Evolutionary conservation across 177 flowering plant species (phyloP).

Genomic region (Telopea speciosissima): DNA sequence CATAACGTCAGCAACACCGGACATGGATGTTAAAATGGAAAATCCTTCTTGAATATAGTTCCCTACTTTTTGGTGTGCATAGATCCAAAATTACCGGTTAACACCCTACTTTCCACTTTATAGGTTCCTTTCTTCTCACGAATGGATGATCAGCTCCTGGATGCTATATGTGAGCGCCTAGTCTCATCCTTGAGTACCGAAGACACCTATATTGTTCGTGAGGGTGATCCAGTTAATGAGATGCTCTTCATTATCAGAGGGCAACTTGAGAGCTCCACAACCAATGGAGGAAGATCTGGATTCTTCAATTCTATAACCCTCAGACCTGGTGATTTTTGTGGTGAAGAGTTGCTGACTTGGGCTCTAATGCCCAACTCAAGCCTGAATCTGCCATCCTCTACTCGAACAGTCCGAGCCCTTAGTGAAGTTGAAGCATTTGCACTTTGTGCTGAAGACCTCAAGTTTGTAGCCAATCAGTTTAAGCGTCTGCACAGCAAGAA

Average conservation of each 20-base stretch:
- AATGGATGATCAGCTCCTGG: constrained; percentile 28
- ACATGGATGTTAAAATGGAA: background rate
- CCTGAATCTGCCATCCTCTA: constrained; percentile 43
- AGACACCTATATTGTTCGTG: constrained; percentile 45
- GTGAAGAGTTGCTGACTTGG: constrained; percentile 59
- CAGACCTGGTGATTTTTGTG: constrained; percentile 53
- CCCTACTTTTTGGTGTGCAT: too few relatives aligned
- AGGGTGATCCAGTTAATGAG: constrained; percentile 53
- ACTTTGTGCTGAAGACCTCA: constrained; percentile 45
- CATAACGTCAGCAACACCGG: background rate
- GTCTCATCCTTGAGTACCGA: constrained; percentile 41
- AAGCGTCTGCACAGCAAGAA: constrained; percentile 51
- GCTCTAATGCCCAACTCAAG: constrained; percentile 40
- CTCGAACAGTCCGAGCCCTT: constrained; percentile 43
- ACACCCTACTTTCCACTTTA: background rate
- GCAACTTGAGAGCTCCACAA: constrained; percentile 44
- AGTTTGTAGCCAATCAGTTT: constrained; percentile 50
- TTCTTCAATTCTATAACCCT: constrained; percentile 49
- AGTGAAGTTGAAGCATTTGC: constrained; percentile 55
- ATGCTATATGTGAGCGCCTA: constrained; percentile 54
- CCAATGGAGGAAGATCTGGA: constrained; percentile 49
- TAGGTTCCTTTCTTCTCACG: constrained; percentile 59
- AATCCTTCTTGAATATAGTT: background rate
- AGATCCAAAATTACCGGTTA: background rate
- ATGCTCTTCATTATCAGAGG: constrained; percentile 58